These are phyloP conservation scores for Annulohypoxylon maeteangense DNA, from an alignment of 495 filamentous ascomycete genomes.

Conservation along the genomic window DNA sequence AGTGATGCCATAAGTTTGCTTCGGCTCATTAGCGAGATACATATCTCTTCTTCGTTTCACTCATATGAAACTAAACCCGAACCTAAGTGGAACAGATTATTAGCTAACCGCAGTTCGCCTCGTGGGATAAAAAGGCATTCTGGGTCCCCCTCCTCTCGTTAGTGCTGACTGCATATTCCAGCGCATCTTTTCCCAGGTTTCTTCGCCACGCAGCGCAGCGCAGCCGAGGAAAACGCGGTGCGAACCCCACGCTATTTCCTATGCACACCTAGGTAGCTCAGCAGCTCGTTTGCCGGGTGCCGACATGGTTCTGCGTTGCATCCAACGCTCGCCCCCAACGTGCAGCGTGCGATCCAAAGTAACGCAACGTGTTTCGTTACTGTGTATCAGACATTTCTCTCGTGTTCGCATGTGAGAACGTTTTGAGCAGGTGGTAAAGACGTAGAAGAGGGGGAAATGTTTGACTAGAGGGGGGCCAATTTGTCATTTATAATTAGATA, in stretches of 20 bases:
- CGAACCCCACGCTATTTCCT: slow-evolving; percentile 33
- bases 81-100: slow-evolving; percentile 16
- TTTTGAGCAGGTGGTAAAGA: slow-evolving; percentile 16
- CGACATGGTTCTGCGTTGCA: slow-evolving; percentile 34
- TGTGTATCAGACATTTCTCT: slow-evolving; percentile 14
- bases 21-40: slow-evolving; percentile 8
- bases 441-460: neutral
- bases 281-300: slow-evolving; percentile 37
- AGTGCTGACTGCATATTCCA: slow-evolving; percentile 41
- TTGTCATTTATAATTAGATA: slow-evolving; percentile 35
- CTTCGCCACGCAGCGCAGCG: slow-evolving; percentile 21
- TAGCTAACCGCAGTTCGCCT: slow-evolving; percentile 35
- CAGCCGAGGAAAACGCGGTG: slow-evolving; percentile 30
- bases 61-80: slow-evolving; percentile 1
- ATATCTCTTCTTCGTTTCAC: slow-evolving; percentile 5
- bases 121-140: slow-evolving; percentile 11
- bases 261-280: slow-evolving; percentile 23
- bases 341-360: slow-evolving; percentile 14
- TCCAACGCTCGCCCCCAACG: slow-evolving; percentile 19
- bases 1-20: slow-evolving; percentile 3
- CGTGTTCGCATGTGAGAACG: slow-evolving; percentile 18
- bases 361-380: slow-evolving; percentile 12
- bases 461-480: slow-evolving; percentile 1
- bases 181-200: neutral
- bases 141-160: slow-evolving; percentile 18